Conservation (phyloP, 1,139 yeast genomes). For the Yamadazyma atmosphaerica region DNA sequence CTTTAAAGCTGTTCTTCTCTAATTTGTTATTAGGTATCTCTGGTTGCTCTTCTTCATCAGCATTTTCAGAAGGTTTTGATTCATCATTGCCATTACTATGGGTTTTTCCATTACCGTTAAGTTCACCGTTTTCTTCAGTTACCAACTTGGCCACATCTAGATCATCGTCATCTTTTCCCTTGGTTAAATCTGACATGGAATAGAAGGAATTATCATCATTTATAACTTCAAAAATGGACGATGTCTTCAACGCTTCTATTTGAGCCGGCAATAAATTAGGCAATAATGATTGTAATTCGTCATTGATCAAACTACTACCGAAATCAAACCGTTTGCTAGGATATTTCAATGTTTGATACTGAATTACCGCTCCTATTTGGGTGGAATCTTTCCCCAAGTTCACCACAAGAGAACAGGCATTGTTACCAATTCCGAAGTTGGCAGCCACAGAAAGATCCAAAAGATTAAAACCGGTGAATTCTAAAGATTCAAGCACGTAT, state of each 20-base stretch:
- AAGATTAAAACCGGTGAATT: slow-evolving; percentile 71
- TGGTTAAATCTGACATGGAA: slow-evolving; percentile 50
- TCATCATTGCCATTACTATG: slow-evolving; percentile 8
- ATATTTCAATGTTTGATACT: slow-evolving; percentile 59
- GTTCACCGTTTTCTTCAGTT: slow-evolving; percentile 46
- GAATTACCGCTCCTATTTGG: slow-evolving; percentile 77
- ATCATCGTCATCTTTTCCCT: slow-evolving; percentile 62
- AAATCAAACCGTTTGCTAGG: slow-evolving; percentile 48
- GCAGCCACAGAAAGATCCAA: slow-evolving; percentile 71
- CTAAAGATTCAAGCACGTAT: slow-evolving; percentile 71
- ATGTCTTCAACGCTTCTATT: slow-evolving; percentile 72
- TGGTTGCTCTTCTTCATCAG: slow-evolving; percentile 29
- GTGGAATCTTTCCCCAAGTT: slow-evolving; percentile 78
- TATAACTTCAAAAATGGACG: slow-evolving; percentile 76
- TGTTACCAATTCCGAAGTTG: slow-evolving; percentile 67
- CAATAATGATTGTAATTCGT: slow-evolving; percentile 47
- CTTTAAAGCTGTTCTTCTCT: slow-evolving; percentile 67
- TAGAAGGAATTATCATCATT: slow-evolving; percentile 59
- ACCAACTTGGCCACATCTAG: slow-evolving; percentile 91
- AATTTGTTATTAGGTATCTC: slow-evolving; percentile 52
- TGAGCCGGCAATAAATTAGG: slow-evolving; percentile 62
- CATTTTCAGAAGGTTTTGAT: slow-evolving; percentile 19
- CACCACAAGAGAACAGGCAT: slow-evolving; percentile 65
- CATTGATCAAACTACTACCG: slow-evolving; percentile 70
- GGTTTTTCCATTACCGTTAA: no score